Evolutionary conservation across 192 early-diverging fungal species (phyloP).

Genomic region (Rhizophagus prolifer): DNA sequence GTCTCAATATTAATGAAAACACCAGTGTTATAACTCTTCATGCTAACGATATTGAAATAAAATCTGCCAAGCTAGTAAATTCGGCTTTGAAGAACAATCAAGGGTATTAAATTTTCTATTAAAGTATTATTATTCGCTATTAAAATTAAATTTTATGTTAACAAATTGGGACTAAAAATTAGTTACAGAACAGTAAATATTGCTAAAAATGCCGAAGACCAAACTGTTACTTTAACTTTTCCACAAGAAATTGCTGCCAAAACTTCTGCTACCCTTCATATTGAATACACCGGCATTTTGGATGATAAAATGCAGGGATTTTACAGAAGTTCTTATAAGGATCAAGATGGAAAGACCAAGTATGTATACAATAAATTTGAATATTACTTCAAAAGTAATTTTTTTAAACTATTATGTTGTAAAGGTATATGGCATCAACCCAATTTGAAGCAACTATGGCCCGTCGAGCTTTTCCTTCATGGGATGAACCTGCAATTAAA

Average conservation of each 20-base stretch:
- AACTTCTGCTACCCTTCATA: slow-evolving; percentile 50
- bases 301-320: slow-evolving; percentile 94
- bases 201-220: slow-evolving; percentile 42
- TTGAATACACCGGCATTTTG: slow-evolving; percentile 64
- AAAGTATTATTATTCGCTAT: no score
- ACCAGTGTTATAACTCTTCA: slow-evolving; percentile 69
- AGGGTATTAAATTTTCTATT: slow-evolving; percentile 31
- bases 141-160: background rate
- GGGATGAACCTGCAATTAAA: slow-evolving; percentile 95
- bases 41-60: slow-evolving; percentile 64
- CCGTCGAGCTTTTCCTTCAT: slow-evolving; percentile 92
- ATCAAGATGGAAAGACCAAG: slow-evolving; percentile 32
- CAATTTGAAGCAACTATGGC: slow-evolving; percentile 95
- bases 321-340: slow-evolving; percentile 75
- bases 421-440: slow-evolving; percentile 82
- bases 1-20: slow-evolving; percentile 60
- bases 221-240: slow-evolving; percentile 60
- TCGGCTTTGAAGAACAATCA: slow-evolving; percentile 53
- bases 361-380: background rate
- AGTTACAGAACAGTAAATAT: slow-evolving; percentile 48
- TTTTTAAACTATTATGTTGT: background rate
- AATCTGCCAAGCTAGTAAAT: slow-evolving; percentile 48
- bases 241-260: slow-evolving; percentile 51
- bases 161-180: background rate
- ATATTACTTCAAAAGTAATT: background rate